A percentile compares a stretch with the other conserved stretches of the same genome.
Evolutionary conservation across 306 rosid species (phyloP).

Genomic region (Clitoria ternatea): DNA sequence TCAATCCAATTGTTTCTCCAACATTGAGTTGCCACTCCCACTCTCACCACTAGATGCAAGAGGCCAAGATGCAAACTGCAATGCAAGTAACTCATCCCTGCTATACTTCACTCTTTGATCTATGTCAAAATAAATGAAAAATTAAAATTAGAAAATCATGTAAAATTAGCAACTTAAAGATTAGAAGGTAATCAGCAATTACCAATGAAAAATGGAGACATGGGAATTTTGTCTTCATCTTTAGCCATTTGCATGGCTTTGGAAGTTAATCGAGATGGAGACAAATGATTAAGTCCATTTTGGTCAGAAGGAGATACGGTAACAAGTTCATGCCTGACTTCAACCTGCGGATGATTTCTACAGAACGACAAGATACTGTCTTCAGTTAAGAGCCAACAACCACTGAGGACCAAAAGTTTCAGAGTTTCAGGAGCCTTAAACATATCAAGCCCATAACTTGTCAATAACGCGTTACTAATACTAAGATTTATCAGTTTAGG

Average conservation of each 20-base stretch:
- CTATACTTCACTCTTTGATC: slow-evolving; percentile 89
- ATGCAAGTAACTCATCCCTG: slow-evolving; percentile 68
- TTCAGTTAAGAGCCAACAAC: slow-evolving; percentile 85
- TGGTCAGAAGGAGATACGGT: slow-evolving; percentile 31
- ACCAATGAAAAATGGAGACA: slow-evolving; percentile 63
- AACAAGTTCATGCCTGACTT: slow-evolving; percentile 62
- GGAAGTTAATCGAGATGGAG: slow-evolving; percentile 39
- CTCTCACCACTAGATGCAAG: slow-evolving; percentile 23
- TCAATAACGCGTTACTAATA: slow-evolving; percentile 66
- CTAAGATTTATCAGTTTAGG: slow-evolving; percentile 59
- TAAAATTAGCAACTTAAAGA: not conserved
- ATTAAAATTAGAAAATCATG: slow-evolving; percentile 17
- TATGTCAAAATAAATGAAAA: slow-evolving; percentile 33
- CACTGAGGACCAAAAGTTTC: slow-evolving; percentile 61
- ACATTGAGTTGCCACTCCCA: not conserved
- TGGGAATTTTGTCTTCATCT: slow-evolving; percentile 22
- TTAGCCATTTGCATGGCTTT: slow-evolving; percentile 32
- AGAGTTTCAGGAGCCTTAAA: slow-evolving; percentile 56
- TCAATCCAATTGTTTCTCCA: slow-evolving; percentile 8
- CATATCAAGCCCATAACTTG: slow-evolving; percentile 55
- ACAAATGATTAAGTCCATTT: slow-evolving; percentile 27
- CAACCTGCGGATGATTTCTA: slow-evolving; percentile 61
- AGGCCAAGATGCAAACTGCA: slow-evolving; percentile 41
- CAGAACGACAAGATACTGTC: slow-evolving; percentile 48
- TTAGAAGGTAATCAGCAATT: slow-evolving; percentile 19